Evolutionary conservation across 352 stramenopile species (phyloP), one percentile per base, ranked within the genome.

Genomic region (Phytophthora chlamydospora): DNA sequence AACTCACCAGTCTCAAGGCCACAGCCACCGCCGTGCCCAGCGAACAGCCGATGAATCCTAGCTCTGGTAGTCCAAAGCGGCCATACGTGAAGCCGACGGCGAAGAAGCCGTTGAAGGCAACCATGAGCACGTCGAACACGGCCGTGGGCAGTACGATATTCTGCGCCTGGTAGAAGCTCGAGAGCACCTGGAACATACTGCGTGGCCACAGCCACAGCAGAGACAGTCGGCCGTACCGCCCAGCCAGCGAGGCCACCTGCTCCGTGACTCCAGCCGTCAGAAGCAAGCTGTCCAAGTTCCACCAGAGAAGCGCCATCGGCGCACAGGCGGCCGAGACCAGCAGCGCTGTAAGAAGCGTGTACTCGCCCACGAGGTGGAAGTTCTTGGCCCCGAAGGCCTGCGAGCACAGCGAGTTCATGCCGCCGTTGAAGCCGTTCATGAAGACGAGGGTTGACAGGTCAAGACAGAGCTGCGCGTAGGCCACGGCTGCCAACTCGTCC

Each of bases 351-450:
- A 88, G 61, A 40, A 88, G 63, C 42, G 76, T 75, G 66, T 89
- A 91, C 42, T 80, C 70, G 40, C 72, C 76, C 17, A 91, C 66
- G 21, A 95, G 52, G 12, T 79, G 69, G 41, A 67, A 92, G 57
- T 95, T 95, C 47, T 82, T 85, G 48, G 88, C 85, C 10, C 88
- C 88, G 46, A 92, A 91, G n/a, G 88, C 88, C 52, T 96, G 88
- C 24, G 85, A 91, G 62, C 76, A 91, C 10, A 96, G 83, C 56
- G 85, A 70, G 60, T 90, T 95, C 58, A 92, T 81, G 27, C 83
- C 84, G 14, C 77, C 71, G 42, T 89, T 89, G 59, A 94, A 90
- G 32, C 85, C 76, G 51, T 91, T 84, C 75, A 90, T 90, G 62
- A 95, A 88, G 24, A 93, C 73, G 41, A 90, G 76, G 14, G 78